Percentiles rank a stretch among this genome's conserved stretches.
Evolutionary conservation across 495 filamentous ascomycete species (phyloP).

Genomic region (Friedmanniomyces endolithicus): DNA sequence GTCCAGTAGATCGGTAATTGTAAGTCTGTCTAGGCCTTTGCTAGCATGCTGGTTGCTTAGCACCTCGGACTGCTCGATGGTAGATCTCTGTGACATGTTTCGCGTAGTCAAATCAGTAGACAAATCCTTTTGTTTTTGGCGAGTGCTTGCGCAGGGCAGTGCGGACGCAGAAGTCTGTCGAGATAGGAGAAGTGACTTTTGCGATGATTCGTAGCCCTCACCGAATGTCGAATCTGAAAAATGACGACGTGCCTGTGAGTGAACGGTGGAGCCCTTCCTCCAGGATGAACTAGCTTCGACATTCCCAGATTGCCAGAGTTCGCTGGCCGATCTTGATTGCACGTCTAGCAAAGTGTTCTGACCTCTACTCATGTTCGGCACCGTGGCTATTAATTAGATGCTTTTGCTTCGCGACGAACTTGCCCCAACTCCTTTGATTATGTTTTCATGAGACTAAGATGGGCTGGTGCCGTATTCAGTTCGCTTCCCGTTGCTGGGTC

Average conservation of each 20-base stretch:
- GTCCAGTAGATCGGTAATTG: background rate
- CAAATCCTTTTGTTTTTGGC: background rate
- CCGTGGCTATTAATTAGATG: background rate
- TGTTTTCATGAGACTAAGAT: background rate
- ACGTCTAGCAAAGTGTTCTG: background rate
- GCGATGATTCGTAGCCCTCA: background rate
- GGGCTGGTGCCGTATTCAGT: background rate
- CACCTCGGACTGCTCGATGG: background rate
- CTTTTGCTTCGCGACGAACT: background rate
- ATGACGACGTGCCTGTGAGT: background rate
- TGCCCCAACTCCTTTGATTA: background rate
- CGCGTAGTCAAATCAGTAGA: background rate
- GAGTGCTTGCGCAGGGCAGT: background rate
- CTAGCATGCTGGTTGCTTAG: background rate
- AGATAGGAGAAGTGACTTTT: background rate
- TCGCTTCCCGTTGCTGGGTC: background rate
- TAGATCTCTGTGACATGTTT: background rate
- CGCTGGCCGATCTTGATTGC: background rate
- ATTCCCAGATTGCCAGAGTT: background rate
- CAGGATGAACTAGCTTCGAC: background rate
- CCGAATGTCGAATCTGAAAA: background rate
- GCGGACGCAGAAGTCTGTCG: background rate
- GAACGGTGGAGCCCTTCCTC: background rate
- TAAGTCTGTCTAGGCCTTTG: background rate
- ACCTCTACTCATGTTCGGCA: background rate